Conservation (phyloP, 1,284 basidiomycete species). For the Porphyrellus sp. region DNA sequence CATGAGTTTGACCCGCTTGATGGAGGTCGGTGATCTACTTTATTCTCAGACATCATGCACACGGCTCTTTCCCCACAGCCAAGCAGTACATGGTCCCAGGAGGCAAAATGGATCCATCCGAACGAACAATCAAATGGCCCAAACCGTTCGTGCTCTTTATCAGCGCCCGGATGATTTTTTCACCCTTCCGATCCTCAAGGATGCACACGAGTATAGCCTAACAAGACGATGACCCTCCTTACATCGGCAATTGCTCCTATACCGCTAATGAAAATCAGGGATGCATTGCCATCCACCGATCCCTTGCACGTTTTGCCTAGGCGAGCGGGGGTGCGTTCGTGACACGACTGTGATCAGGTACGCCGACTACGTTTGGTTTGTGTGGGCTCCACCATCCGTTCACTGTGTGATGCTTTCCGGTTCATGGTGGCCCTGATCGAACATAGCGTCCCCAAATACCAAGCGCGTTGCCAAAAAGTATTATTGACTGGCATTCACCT, state of each 20-base stretch:
- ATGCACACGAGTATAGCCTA: slow-evolving; percentile 50
- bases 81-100: slow-evolving; percentile 60
- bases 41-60: neutral
- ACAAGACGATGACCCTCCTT: slow-evolving; percentile 51
- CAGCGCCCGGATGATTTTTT: neutral
- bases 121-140: slow-evolving; percentile 64
- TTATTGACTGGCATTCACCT: slow-evolving; percentile 59
- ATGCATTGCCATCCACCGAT: slow-evolving; percentile 56
- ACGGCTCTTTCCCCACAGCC: slow-evolving; percentile 29
- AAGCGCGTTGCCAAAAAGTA: slow-evolving; percentile 45
- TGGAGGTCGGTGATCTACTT: slow-evolving; percentile 31
- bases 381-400: neutral
- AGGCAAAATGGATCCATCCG: slow-evolving; percentile 75
- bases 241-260: slow-evolving; percentile 60
- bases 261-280: slow-evolving; percentile 57
- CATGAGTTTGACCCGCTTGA: slow-evolving; percentile 50
- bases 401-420: slow-evolving; percentile 75
- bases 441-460: slow-evolving; percentile 57
- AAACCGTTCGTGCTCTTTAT: slow-evolving; percentile 32
- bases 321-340: slow-evolving; percentile 71
- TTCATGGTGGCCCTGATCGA: slow-evolving; percentile 31
- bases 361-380: slow-evolving; percentile 24
- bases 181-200: slow-evolving; percentile 39
- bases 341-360: slow-evolving; percentile 63
- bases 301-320: slow-evolving; percentile 52